Evolutionary conservation across 805 yeast species (phyloP).

Genomic region (Lipomyces sp.): DNA sequence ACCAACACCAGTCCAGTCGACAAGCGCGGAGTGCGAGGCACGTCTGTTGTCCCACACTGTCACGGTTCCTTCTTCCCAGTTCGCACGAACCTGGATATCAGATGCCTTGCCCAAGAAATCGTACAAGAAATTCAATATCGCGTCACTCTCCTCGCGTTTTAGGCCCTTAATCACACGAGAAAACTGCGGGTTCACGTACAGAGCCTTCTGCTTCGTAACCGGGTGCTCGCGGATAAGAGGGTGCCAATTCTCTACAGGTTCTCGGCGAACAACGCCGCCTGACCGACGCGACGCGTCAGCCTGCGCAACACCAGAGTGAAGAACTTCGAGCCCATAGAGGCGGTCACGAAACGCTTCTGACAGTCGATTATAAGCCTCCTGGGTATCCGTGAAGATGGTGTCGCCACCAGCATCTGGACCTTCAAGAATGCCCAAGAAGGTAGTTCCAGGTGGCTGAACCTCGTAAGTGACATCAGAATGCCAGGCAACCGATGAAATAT

Average conservation of each 20-base stretch:
- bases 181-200: slow-evolving; percentile 46
- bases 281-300: slow-evolving; percentile 52
- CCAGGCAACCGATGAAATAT: slow-evolving; percentile 44
- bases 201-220: slow-evolving; percentile 59
- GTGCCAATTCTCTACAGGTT: slow-evolving; percentile 53
- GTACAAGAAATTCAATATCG: slow-evolving; percentile 54
- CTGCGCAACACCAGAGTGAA: slow-evolving; percentile 63
- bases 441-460: slow-evolving; percentile 67
- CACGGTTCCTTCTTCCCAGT: slow-evolving; percentile 68
- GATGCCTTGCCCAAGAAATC: slow-evolving; percentile 50
- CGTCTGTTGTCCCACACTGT: slow-evolving; percentile 78
- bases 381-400: slow-evolving; percentile 53
- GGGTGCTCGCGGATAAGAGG: slow-evolving; percentile 65
- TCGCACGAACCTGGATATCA: slow-evolving; percentile 68
- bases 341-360: slow-evolving; percentile 49
- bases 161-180: slow-evolving; percentile 65
- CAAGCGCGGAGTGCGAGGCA: slow-evolving; percentile 62
- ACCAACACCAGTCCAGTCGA: slow-evolving; percentile 50
- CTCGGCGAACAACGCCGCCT: slow-evolving; percentile 51
- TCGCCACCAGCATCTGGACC: slow-evolving; percentile 52
- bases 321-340: slow-evolving; percentile 53
- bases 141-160: slow-evolving; percentile 67
- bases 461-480: slow-evolving; percentile 78
- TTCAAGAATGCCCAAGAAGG: slow-evolving; percentile 61
- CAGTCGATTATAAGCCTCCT: slow-evolving; percentile 52